Base-by-base conservation (phyloP, 1,284 basidiomycete genomes). In the Cystobasidium sp. region DNA sequence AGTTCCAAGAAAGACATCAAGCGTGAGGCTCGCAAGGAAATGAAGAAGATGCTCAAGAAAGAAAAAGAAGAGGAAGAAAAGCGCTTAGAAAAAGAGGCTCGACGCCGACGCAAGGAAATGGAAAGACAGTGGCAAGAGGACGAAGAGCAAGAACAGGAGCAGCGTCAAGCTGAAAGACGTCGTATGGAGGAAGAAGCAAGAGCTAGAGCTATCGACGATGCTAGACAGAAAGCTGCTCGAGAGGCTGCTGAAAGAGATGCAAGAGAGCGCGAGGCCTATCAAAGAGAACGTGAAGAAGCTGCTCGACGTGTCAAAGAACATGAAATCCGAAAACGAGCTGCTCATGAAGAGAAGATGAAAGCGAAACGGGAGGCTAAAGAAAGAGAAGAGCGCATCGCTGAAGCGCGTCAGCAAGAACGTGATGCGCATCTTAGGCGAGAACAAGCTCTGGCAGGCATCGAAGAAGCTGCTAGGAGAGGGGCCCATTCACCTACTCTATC, bases 41-140 rank as follows among this genome's bases (percentile, higher is more conserved):
- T 59, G 56, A 59, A 59, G 39, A 59, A 59, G 43, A 9, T 59
- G 39, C 18, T 59, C n/a, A 31, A 39, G 6, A 59, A 43, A 43
- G 56, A 59, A 14, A 18, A 59, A 9, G 31, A 59, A 59, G 56
- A 59, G 31, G 56, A 59, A n/a, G 56, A 59, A n/a, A 31, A 39
- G 6, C 7, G 56, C 39, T 14, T 39, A 3, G 56, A 59, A 31
- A 59, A 59, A 59, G 56, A 59, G 39, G 56, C 56, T 59, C 22
- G 56, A 18, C 37, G 56, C 7, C 37, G 56, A 20, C 56, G 56
- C 1, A 59, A 59, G 18, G 31, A 59, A 39, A 39, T 41, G 37
- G 39, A 59, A 18, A 59, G 9, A 59, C 37, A 4, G 14, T 12
- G n/a, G 37, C 37, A 59, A 3, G 56, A 59, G 20, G 41, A 59